Conservation (phyloP, 768 basidiomycete species). For the Mycena floridula region DNA sequence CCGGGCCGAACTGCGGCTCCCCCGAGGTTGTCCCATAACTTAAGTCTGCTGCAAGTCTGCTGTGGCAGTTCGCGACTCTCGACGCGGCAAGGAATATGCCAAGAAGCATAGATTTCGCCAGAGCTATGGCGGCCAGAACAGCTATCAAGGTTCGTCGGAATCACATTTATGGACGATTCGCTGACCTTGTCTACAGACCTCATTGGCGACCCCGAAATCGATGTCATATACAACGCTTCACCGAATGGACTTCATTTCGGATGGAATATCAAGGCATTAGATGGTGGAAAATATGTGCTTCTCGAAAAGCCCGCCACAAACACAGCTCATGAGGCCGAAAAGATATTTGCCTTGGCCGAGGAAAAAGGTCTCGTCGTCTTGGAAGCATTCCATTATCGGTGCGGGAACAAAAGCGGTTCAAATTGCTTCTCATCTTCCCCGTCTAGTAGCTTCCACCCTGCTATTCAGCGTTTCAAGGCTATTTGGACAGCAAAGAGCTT, state of each 20-base stretch:
- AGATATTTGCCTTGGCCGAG: slow-evolving; percentile 46
- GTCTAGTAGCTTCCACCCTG: slow-evolving; percentile 55
- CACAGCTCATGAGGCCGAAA: slow-evolving; percentile 44
- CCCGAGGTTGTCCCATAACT: too few relatives aligned
- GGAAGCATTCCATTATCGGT: slow-evolving; percentile 58
- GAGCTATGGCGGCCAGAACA: slow-evolving; percentile 34
- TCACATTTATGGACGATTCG: not conserved
- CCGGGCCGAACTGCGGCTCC: too few relatives aligned
- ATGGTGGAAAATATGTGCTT: slow-evolving; percentile 61
- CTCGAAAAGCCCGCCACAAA: slow-evolving; percentile 56
- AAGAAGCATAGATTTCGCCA: slow-evolving; percentile 44
- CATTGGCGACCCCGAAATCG: slow-evolving; percentile 41
- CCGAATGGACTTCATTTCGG: slow-evolving; percentile 61
- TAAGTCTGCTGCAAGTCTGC: too few relatives aligned
- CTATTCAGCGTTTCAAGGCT: slow-evolving; percentile 44
- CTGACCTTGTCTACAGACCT: slow-evolving; percentile 21
- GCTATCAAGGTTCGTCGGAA: slow-evolving; percentile 40
- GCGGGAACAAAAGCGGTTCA: slow-evolving; percentile 2
- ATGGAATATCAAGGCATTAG: slow-evolving; percentile 63
- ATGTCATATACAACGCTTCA: slow-evolving; percentile 51
- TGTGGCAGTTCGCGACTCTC: slow-evolving; percentile 39
- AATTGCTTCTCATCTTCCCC: not conserved
- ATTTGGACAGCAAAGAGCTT: slow-evolving; percentile 53
- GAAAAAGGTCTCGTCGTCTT: slow-evolving; percentile 45
- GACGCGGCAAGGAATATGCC: slow-evolving; percentile 38